Base-by-base conservation (phyloP, 75 land plant genomes). In the Pinus tabuliformis region DNA sequence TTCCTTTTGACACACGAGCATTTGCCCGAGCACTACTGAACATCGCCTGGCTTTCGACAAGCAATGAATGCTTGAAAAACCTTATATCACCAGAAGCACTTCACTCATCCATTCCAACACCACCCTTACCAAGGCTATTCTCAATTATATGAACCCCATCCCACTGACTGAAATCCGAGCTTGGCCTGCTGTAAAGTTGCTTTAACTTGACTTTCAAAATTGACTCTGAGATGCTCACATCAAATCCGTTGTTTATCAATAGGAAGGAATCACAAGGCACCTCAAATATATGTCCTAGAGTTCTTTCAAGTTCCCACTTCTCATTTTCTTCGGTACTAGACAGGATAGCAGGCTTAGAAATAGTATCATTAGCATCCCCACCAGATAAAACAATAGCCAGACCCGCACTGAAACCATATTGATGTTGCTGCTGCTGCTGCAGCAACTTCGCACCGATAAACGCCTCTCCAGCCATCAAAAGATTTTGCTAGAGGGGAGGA, bases 11-110 rank as follows among this genome's bases (percentile, higher is more conserved):
- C 54, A 96, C 87, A 79, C 85, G 89, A 4, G 88, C 84, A 82
- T 94, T 96, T 4, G 94, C 89, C 36, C 99, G 88, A 13, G 86
- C 94, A 75, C 99, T 96, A 72, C 94, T 94, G 61, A 96, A 96
- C 72, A 89, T 72, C 58, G 92, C 87, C 81, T 88, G 79, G 78
- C 99, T 96, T 78, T 96, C 94, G 18, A 96, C 30, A 16, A 85
- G 77, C 77, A 88, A 78, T 20, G 78, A 84, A 7, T 76, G 39
- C 70, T 78, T 84, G 2, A 77, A 57, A 58, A 83, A 81, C 73
- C 80, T 74, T 8, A 96, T 72, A 65, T 91, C 89, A 9, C 94
- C 99, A 81, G 84, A 88, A 15, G 83, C 85, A 45, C 99, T 91
- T 13, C 78, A 73, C 30, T 84, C 80, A 42, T 96, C 97, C 73